Conservation (phyloP, 805 yeast species). For the Myxozyma melibiosi region DNA sequence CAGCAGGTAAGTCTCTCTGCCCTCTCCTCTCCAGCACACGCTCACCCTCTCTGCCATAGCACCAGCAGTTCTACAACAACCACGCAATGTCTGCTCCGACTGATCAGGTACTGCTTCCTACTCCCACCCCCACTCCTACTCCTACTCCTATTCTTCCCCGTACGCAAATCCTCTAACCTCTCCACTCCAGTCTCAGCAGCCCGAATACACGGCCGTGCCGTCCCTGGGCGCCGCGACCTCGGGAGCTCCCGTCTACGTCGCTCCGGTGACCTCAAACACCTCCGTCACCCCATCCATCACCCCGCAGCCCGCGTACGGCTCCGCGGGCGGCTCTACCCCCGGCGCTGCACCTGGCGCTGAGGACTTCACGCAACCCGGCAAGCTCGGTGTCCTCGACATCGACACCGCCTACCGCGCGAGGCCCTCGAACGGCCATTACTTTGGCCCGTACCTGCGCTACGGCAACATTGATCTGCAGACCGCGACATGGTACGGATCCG, state of each 20-base stretch:
- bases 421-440: slow-evolving; percentile 29
- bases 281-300: background rate
- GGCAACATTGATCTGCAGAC: slow-evolving; percentile 26
- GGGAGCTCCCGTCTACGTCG: background rate
- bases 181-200: background rate
- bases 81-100: background rate
- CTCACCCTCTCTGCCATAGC: slow-evolving; percentile 6
- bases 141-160: too few species aligned
- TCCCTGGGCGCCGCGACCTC: slow-evolving; percentile 7
- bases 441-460: slow-evolving; percentile 33
- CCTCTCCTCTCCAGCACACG: too few species aligned
- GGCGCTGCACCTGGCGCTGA: slow-evolving; percentile 1
- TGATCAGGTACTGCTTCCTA: background rate
- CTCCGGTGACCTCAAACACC: slow-evolving; percentile 3
- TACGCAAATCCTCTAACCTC: too few species aligned
- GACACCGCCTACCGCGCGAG: slow-evolving; percentile 13
- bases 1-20: slow-evolving; percentile 1
- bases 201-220: background rate
- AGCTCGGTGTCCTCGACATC: slow-evolving; percentile 26
- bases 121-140: background rate
- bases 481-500: slow-evolving; percentile 28
- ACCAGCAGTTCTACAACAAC: slow-evolving; percentile 3
- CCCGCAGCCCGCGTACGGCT: background rate
- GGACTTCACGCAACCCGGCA: slow-evolving; percentile 31
- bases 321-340: background rate